Conservation (phyloP, 306 rosid species). For the Cotoneaster glaucophyllus region DNA sequence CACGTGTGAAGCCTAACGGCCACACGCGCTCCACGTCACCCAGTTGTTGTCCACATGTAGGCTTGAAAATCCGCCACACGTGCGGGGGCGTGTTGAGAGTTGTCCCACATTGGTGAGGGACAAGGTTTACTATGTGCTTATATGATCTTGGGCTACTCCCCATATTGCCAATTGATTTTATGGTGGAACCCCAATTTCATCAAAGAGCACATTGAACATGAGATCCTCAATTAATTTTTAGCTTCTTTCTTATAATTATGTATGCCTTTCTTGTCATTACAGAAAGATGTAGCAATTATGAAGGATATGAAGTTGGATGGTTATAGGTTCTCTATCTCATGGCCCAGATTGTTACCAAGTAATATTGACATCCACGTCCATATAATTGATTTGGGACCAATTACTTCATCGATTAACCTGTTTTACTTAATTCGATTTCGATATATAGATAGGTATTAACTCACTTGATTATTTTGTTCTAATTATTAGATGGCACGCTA, state of each 20-base stretch:
- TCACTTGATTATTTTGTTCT: not conserved
- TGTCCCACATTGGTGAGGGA: too few relatives aligned
- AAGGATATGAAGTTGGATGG: slow-evolving; percentile 56
- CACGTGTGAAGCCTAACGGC: too few relatives aligned
- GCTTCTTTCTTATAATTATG: not conserved
- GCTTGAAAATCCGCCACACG: too few relatives aligned
- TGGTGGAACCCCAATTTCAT: too few relatives aligned
- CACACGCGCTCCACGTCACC: too few relatives aligned
- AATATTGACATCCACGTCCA: not conserved
- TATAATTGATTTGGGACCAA: not conserved
- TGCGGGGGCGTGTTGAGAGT: too few relatives aligned
- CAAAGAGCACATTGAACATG: not conserved
- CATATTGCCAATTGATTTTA: too few relatives aligned
- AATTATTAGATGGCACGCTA: slow-evolving; percentile 35
- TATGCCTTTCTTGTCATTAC: not conserved
- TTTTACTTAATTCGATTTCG: not conserved
- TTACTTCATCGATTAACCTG: not conserved
- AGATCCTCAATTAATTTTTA: not conserved
- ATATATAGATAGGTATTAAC: not conserved
- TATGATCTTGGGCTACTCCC: too few relatives aligned
- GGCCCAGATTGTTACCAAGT: slow-evolving; percentile 72
- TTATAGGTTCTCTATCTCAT: slow-evolving; percentile 61
- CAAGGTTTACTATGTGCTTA: too few relatives aligned
- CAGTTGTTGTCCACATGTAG: too few relatives aligned
- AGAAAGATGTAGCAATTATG: slow-evolving; percentile 60